Conservation (phyloP, 148 eudicot species). For the Mesembryanthemum crystallinum region DNA sequence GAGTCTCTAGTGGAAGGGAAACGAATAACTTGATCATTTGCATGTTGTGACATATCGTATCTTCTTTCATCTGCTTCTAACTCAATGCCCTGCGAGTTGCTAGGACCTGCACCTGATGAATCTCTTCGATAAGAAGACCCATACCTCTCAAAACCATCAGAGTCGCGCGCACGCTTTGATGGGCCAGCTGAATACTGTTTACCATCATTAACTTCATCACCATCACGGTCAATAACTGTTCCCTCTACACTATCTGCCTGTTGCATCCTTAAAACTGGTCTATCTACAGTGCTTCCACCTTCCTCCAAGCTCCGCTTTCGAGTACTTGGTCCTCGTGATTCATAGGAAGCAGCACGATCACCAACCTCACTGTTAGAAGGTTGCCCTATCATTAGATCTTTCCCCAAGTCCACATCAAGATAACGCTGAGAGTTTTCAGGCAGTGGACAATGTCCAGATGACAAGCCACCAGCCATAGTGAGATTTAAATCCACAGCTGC, state of each 20-base stretch:
- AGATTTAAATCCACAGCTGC: conserved; percentile 70
- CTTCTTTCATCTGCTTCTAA: conserved; percentile 51
- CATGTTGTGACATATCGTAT: conserved; percentile 44
- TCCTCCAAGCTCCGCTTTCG: conserved; percentile 88
- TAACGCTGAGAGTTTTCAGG: conserved; percentile 50
- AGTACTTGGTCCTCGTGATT: conserved; percentile 94
- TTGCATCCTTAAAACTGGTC: conserved; percentile 58
- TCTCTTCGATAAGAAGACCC: conserved; percentile 57
- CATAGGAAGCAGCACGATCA: conserved; percentile 95
- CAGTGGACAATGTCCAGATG: conserved; percentile 48
- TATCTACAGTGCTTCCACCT: conserved; percentile 93
- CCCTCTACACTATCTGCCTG: conserved; percentile 97
- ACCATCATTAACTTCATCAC: conserved; percentile 88
- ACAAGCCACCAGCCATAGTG: conserved; percentile 77
- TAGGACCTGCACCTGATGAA: conserved; percentile 92
- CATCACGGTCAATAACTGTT: conserved; percentile 92
- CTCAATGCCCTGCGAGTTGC: conserved; percentile 67
- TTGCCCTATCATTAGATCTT: conserved; percentile 81
- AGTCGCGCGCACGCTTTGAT: conserved; percentile 76
- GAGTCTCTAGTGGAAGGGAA: conserved; percentile 68
- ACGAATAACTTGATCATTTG: conserved; percentile 46
- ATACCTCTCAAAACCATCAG: conserved; percentile 50
- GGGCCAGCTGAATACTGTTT: conserved; percentile 80
- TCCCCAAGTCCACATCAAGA: conserved; percentile 60
- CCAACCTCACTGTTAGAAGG: conserved; percentile 96